These are phyloP conservation scores for Talaromyces borbonicus DNA, from an alignment of 495 filamentous ascomycete species.

Conservation along the genomic window DNA sequence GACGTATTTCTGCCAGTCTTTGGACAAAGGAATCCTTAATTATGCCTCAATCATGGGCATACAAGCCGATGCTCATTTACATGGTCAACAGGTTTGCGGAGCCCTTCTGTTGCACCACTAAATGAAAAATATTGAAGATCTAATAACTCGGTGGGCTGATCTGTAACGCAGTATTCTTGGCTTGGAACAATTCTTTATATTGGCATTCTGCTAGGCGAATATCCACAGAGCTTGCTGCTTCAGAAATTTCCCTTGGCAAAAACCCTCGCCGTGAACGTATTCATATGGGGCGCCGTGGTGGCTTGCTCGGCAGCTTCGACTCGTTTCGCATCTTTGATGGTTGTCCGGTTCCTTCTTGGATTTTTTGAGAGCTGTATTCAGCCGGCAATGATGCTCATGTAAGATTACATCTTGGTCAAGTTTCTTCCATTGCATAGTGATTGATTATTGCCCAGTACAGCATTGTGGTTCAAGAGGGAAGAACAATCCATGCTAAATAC, in stretches of 20 bases:
- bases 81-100: slow-evolving; percentile 37
- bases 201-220: slow-evolving; percentile 44
- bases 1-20: slow-evolving; percentile 61
- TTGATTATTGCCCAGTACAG: too few species aligned
- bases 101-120: slow-evolving; percentile 5
- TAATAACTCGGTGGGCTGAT: too few species aligned
- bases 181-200: slow-evolving; percentile 46
- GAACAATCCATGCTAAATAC: slow-evolving; percentile 56
- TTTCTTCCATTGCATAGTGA: too few species aligned
- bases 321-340: slow-evolving; percentile 45
- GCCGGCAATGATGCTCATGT: slow-evolving; percentile 48
- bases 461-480: slow-evolving; percentile 64
- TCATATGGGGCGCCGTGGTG: slow-evolving; percentile 48
- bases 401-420: too few species aligned
- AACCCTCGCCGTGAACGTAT: slow-evolving; percentile 52
- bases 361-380: slow-evolving; percentile 60
- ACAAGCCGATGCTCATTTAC: slow-evolving; percentile 40
- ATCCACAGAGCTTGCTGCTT: slow-evolving; percentile 47
- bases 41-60: slow-evolving; percentile 66
- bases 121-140: neutral
- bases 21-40: slow-evolving; percentile 62
- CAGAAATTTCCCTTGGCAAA: slow-evolving; percentile 52
- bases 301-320: slow-evolving; percentile 49
- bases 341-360: slow-evolving; percentile 52
- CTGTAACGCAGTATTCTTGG: slow-evolving; percentile 45